These are phyloP conservation scores for Phycomyces nitens DNA, from an alignment of 192 early-diverging fungal genomes.

Conservation along the genomic window DNA sequence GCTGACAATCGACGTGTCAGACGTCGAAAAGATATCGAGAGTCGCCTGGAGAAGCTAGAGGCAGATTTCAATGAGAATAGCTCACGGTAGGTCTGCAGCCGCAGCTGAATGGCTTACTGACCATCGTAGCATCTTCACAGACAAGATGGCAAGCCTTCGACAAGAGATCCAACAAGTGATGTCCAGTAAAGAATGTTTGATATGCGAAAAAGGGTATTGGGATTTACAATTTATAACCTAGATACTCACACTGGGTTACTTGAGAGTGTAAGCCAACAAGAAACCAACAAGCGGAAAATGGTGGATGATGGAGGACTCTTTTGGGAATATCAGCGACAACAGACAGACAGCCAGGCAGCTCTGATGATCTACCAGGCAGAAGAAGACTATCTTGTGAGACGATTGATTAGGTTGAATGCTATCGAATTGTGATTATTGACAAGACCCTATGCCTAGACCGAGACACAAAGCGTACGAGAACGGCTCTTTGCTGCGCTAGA, in stretches of 20 bases:
- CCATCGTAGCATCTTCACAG: not conserved
- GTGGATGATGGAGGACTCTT: conserved; percentile 56
- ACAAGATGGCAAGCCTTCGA: not conserved
- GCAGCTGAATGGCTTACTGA: not conserved
- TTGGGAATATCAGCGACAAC: conserved; percentile 67
- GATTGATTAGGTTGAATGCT: conserved; percentile 2
- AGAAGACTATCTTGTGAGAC: conserved; percentile 60
- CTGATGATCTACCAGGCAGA: conserved; percentile 59
- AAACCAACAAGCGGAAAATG: conserved; percentile 51
- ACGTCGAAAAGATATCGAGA: conserved; percentile 49
- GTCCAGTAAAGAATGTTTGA: not conserved
- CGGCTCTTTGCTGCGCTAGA: conserved; percentile 76
- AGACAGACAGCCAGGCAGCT: conserved; percentile 61
- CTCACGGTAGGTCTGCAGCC: conserved; percentile 43
- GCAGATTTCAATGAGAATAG: conserved; percentile 59
- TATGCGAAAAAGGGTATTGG: not conserved
- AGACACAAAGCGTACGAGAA: conserved; percentile 68
- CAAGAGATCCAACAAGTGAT: not conserved
- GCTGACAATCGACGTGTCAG: conserved; percentile 52
- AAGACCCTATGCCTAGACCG: conserved; percentile 33
- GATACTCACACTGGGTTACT: conserved; percentile 68
- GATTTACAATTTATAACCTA: conserved; percentile 32
- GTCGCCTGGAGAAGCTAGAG: conserved; percentile 54
- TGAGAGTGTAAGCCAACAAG: conserved; percentile 59
- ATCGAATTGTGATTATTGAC: conserved; percentile 6